These are phyloP conservation scores for Botrytis pseudocinerea DNA, from an alignment of 2,329 filamentous ascomycete genomes.

Conservation along the genomic window DNA sequence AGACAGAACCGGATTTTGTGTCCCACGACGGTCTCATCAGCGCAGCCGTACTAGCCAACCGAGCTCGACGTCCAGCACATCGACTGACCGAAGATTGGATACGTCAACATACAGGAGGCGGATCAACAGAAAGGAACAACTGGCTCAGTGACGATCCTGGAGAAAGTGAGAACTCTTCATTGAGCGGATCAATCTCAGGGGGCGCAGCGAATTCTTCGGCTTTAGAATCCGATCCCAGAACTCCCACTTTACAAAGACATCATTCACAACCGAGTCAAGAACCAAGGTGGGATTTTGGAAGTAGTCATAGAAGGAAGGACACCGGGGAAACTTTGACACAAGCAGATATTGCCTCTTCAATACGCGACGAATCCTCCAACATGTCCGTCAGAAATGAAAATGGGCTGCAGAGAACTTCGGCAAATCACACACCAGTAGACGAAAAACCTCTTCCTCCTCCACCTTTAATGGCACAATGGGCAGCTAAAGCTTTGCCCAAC, in stretches of 20 bases:
- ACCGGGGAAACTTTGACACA: conserved; percentile 39
- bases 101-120: conserved; percentile 73
- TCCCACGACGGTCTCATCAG: conserved; percentile 40
- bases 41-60: conserved; percentile 63
- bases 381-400: conserved; percentile 35
- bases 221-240: conserved; percentile 36
- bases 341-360: conserved; percentile 36
- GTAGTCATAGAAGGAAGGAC: conserved; percentile 40
- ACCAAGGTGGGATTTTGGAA: conserved; percentile 24
- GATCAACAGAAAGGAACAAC: conserved; percentile 69
- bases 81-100: conserved; percentile 85
- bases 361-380: conserved; percentile 17
- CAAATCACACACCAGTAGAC: conserved; percentile 32
- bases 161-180: conserved; percentile 72
- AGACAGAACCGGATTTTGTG: conserved; percentile 44
- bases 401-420: conserved; percentile 29
- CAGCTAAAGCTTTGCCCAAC: conserved; percentile 25
- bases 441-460: conserved; percentile 46
- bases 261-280: conserved; percentile 35
- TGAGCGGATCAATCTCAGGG: conserved; percentile 64
- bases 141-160: conserved; percentile 81
- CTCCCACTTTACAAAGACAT: conserved; percentile 40
- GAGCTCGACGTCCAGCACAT: conserved; percentile 57
- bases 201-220: conserved; percentile 50
- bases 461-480: conserved; percentile 32